phyloP scores from a whole-genome alignment of 106 monocot genomes.

The Dendrobium nobile region DNA sequence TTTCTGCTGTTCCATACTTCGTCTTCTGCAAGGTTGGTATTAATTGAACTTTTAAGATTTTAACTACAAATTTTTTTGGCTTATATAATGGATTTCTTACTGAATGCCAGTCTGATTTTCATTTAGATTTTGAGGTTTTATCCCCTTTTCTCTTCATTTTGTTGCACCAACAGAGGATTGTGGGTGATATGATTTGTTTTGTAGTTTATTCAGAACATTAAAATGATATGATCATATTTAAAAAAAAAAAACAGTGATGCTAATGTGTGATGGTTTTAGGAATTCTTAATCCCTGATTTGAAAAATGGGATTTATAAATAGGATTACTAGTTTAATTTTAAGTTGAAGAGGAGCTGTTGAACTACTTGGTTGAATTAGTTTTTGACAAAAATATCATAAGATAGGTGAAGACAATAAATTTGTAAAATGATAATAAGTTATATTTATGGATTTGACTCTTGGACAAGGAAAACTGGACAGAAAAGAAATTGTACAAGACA shows the following conservation, averaged over 20 bases:
- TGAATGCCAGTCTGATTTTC: not conserved
- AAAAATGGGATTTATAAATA: too few relatives aligned
- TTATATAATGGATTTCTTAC: not conserved
- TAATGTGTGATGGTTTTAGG: not conserved
- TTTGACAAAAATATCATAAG: too few relatives aligned
- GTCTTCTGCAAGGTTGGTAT: constrained; percentile 75
- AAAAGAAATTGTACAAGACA: too few relatives aligned
- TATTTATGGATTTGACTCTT: too few relatives aligned
- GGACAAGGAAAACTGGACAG: too few relatives aligned
- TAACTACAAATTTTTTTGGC: not conserved
- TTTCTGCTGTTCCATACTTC: constrained; percentile 92
- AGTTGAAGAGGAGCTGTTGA: too few relatives aligned
- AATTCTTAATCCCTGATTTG: not conserved
- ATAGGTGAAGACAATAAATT: too few relatives aligned
- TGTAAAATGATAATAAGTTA: too few relatives aligned
- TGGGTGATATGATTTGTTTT: not conserved
- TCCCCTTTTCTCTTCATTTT: not conserved
- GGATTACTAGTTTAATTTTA: too few relatives aligned
- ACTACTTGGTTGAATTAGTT: too few relatives aligned
- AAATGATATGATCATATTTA: not conserved
- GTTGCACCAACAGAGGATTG: not conserved
- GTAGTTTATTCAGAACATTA: not conserved
- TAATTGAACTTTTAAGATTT: not conserved
- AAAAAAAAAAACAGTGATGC: not conserved
- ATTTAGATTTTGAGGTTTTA: not conserved